phyloP scores from a whole-genome alignment of 441 rosid genomes.

The Adansonia grandidieri region DNA sequence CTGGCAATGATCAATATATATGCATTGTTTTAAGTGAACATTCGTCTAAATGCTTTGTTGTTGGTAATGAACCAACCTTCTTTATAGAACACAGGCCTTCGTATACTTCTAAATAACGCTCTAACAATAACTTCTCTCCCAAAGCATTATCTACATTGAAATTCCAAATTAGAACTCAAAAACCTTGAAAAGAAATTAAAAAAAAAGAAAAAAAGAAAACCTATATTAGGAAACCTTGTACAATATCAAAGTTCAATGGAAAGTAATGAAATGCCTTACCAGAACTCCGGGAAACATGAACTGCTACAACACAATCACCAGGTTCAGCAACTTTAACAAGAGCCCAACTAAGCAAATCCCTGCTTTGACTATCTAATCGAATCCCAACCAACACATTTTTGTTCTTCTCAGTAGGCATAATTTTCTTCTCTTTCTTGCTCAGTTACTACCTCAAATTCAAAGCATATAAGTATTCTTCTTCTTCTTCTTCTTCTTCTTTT shows the following conservation, averaged over 20 bases:
- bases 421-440: slow-evolving; percentile 22
- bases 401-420: slow-evolving; percentile 37
- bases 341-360: slow-evolving; percentile 79
- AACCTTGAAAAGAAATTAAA: background rate
- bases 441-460: slow-evolving; percentile 29
- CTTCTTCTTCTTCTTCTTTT: background rate
- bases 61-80: slow-evolving; percentile 51
- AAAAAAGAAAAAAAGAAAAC: background rate
- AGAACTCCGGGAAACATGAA: slow-evolving; percentile 71
- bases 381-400: slow-evolving; percentile 76
- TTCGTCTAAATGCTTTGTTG: background rate
- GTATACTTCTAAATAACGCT: slow-evolving; percentile 59
- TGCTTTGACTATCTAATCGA: slow-evolving; percentile 57
- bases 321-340: slow-evolving; percentile 79
- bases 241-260: background rate
- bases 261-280: slow-evolving; percentile 40
- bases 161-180: background rate
- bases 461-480: slow-evolving; percentile 1
- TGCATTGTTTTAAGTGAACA: background rate
- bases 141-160: slow-evolving; percentile 53
- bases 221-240: background rate
- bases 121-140: slow-evolving; percentile 51
- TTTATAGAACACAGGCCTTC: slow-evolving; percentile 66
- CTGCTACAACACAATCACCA: slow-evolving; percentile 77
- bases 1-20: background rate